Evolutionary conservation across 306 rosid genomes (phyloP).

Genomic region (Dalbergia cochinchinensis): DNA sequence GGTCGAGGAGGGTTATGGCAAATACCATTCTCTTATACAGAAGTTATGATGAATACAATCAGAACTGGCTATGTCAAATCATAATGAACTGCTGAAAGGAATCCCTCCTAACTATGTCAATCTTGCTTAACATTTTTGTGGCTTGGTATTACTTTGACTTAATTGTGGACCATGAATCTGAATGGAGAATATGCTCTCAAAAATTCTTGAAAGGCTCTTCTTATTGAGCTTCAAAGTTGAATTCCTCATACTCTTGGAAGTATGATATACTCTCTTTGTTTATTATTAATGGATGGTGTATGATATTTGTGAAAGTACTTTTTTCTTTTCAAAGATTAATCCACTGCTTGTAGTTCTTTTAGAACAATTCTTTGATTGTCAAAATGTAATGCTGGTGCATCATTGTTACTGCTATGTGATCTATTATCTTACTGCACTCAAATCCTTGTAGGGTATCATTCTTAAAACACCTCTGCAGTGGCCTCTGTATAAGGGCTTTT

Average conservation of each 20-base stretch:
- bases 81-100: conserved; percentile 8
- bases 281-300: conserved; percentile 33
- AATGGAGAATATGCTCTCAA: background rate
- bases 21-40: background rate
- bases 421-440: conserved; percentile 44
- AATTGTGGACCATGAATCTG: background rate
- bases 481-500: conserved; percentile 92
- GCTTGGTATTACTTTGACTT: conserved; percentile 11
- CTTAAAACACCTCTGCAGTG: conserved; percentile 90
- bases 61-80: conserved; percentile 20
- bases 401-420: conserved; percentile 36
- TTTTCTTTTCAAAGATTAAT: background rate
- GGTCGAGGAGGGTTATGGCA: background rate
- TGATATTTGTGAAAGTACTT: background rate
- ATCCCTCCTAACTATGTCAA: conserved; percentile 21
- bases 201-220: conserved; percentile 29
- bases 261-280: background rate
- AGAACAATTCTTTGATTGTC: conserved; percentile 26
- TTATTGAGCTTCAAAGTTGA: conserved; percentile 27
- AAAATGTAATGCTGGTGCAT: conserved; percentile 13
- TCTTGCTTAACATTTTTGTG: background rate
- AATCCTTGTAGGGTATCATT: conserved; percentile 77
- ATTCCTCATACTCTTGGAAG: conserved; percentile 1
- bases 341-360: conserved; percentile 33
- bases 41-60: conserved; percentile 7